phyloP scores from a whole-genome alignment of 768 basidiomycete genomes.

The Coprinellus micaceus region DNA sequence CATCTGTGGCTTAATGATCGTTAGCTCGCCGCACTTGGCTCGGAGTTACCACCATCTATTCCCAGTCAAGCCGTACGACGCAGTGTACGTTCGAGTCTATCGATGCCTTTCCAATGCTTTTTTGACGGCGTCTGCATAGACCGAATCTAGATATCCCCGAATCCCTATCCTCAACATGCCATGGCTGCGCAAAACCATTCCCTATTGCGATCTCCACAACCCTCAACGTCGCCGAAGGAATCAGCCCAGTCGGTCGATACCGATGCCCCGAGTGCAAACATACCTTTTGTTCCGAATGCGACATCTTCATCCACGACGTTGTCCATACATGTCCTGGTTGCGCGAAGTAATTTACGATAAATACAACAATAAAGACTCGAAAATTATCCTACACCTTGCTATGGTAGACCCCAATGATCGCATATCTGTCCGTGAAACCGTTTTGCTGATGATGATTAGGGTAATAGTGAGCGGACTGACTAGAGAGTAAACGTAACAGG shows the following conservation, averaged over 20 bases:
- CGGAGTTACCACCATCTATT: slow-evolving; percentile 95
- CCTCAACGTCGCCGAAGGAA: slow-evolving; percentile 46
- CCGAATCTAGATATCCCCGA: slow-evolving; percentile 40
- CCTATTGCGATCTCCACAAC: slow-evolving; percentile 37
- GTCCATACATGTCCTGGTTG: slow-evolving; percentile 93
- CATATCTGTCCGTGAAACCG: too few relatives aligned
- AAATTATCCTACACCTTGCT: too few relatives aligned
- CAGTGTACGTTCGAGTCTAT: slow-evolving; percentile 60
- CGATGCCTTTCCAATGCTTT: not conserved
- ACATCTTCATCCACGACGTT: slow-evolving; percentile 93
- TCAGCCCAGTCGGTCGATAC: slow-evolving; percentile 86
- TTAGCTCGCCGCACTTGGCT: slow-evolving; percentile 95
- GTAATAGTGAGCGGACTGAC: not conserved
- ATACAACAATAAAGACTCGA: slow-evolving; percentile 1
- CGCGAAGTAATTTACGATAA: slow-evolving; percentile 36
- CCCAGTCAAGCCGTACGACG: slow-evolving; percentile 81
- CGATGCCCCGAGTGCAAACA: slow-evolving; percentile 80
- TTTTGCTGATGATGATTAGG: not conserved
- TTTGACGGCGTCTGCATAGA: slow-evolving; percentile 13
- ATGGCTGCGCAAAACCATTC: slow-evolving; percentile 77
- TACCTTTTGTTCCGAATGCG: slow-evolving; percentile 94
- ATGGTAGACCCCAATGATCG: too few relatives aligned
- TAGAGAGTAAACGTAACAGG: not conserved
- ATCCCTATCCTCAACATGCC: slow-evolving; percentile 47
- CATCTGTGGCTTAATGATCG: slow-evolving; percentile 96